Evolutionary conservation across 148 eudicot genomes (phyloP), one percentile per base, ranked within the genome.

Genomic region (Heliamphora exappendiculata): DNA sequence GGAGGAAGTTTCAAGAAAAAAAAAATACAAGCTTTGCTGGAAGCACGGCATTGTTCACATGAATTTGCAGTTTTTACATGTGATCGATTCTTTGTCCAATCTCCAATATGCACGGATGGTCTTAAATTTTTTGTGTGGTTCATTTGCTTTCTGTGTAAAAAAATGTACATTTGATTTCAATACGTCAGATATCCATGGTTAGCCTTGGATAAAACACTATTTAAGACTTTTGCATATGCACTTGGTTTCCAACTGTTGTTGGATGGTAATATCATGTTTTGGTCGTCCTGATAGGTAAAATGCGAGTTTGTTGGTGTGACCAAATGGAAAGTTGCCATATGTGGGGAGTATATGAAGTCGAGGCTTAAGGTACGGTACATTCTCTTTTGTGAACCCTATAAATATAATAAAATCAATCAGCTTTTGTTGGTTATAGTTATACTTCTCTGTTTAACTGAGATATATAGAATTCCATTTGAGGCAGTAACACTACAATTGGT

Each of bases 261-360:
- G 74, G 37, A 59, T 76, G 29, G 36, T 77, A 64, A 76, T 67
- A 31, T 63, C 34, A 41, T 69, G 29, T 62, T 78, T 41, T 29
- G 26, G 37, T 59, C 28, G 70, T 74, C 70, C 72, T 76, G 37
- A 47, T 79, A 94, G 98, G 81, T 92, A 67, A 85, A 75, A 42
- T 92, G 98, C 69, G 97, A 94, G 82, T 94, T 86, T 88, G 83
- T 94, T 57, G 84, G 87, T 74, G 81, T 92, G 78, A 94, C 88
- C 36, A 87, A 82, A 82, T 94, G 98, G 97, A 94, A 83, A 86
- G 86, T 90, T 84, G 97, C 98, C 59, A 91, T 94, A 76, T 94
- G 97, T 76, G 98, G 98, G 72, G 98, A 94, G 83, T 94, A 54
- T 78, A 94, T 88, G 96, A 94, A 85, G 85, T 92, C 93, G 74